phyloP scores from a whole-genome alignment of 495 filamentous ascomycete genomes.

The Staphylotrichum tortipilum region DNA sequence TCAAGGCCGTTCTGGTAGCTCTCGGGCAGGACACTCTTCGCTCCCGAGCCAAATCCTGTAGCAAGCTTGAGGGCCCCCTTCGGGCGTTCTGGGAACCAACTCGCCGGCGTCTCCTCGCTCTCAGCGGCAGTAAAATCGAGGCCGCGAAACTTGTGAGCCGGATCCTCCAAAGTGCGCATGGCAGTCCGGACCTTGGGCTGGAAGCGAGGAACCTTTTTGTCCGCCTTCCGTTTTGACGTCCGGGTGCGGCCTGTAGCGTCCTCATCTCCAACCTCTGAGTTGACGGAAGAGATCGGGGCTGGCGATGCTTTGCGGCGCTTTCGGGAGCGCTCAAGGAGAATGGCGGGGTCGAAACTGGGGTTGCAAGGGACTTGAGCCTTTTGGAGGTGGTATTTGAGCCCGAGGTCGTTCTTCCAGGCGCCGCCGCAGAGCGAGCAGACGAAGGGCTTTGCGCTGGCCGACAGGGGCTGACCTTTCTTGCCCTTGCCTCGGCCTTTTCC shows the following conservation, averaged over 20 bases:
- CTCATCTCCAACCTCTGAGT: conserved; percentile 32
- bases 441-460: conserved; percentile 19
- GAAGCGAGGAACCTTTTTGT: background rate
- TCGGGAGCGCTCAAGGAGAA: conserved; percentile 15
- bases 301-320: conserved; percentile 21
- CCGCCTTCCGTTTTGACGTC: conserved; percentile 6
- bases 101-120: background rate
- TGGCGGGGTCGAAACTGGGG: conserved; percentile 33
- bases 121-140: background rate
- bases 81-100: background rate
- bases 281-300: conserved; percentile 11
- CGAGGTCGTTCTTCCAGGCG: conserved; percentile 44
- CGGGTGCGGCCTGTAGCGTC: conserved; percentile 17
- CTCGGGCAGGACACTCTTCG: background rate
- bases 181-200: conserved; percentile 3
- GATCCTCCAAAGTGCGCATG: conserved; percentile 4
- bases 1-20: background rate
- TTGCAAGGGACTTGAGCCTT: conserved; percentile 44
- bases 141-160: conserved; percentile 5
- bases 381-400: conserved; percentile 44
- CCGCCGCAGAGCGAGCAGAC: conserved; percentile 41
- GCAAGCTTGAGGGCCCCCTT: background rate
- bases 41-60: background rate
- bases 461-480: conserved; percentile 9
- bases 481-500: conserved; percentile 5